Base-by-base conservation (phyloP, 208 protist genomes). In the Wallacemonas sp. region DNA sequence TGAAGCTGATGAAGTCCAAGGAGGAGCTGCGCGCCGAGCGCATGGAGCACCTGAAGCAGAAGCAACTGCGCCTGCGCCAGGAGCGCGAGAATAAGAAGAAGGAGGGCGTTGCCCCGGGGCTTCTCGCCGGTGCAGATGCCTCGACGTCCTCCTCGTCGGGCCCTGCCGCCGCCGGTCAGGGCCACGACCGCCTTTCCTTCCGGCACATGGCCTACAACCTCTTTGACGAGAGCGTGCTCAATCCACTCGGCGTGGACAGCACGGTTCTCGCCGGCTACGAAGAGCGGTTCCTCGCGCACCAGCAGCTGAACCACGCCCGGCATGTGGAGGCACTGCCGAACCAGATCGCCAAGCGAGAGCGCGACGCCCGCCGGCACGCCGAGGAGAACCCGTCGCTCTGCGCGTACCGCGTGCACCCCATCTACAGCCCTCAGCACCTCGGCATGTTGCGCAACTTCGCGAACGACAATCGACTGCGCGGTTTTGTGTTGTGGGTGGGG, bases 371-470 rank as follows among this genome's bases (percentile, higher is more conserved):
- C 14, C 84, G 86, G 0, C 83, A 89, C 62, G 86, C 89, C 1
- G 64, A 68, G 38, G 86, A 92, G 57, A 11, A 66, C 14, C 89
- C 89, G 12, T 23, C 81, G 7, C 71, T 95, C 57, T 72, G 80
- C 26, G 86, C 79, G 33, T 95, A 93, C 50, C 86, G 84, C 57
- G 65, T 95, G 22, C 90, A 78, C 29, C 84, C 81, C 23, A 81
- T 92, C 26, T 89, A 76, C 72, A 64, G 62, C 26, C 64, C 82
- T 0, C 62, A 72, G 14, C 84, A 90, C 63, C 74, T 95, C 10
- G 82, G 76, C 22, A 89, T 84, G 69, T 63, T 95, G 65, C 81
- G 84, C 3, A 76, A 86, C 65, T 90, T 87, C 65, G 89, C 89
- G 4, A 95, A 95, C 64, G 86, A 95, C 48, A 74, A 82, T 49